Evolutionary conservation across 2,329 filamentous ascomycete species (phyloP).

Genomic region (Botrytis aclada): DNA sequence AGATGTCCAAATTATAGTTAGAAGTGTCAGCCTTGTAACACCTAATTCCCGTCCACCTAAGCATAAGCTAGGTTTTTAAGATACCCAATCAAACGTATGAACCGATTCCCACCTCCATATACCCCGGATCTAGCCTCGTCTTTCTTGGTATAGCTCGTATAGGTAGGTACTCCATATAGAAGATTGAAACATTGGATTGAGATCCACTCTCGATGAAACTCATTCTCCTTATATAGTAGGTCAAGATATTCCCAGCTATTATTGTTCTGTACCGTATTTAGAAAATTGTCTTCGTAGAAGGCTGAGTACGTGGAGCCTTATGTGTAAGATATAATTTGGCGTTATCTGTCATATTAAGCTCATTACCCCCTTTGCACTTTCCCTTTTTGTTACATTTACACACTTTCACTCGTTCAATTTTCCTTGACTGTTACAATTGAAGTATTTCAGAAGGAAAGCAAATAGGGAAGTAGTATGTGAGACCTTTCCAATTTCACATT

Average conservation of each 20-base stretch:
- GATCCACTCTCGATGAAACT: neutral
- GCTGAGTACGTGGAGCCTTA: slow-evolving; percentile 4
- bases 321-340: slow-evolving; percentile 10
- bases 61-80: neutral
- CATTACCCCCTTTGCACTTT: slow-evolving; percentile 11
- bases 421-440: neutral
- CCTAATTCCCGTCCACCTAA: neutral
- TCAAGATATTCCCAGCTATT: neutral
- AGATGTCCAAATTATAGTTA: slow-evolving; percentile 54
- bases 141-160: neutral
- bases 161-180: neutral
- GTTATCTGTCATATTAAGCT: slow-evolving; percentile 7
- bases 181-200: slow-evolving; percentile 7
- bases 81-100: slow-evolving; percentile 21
- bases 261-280: slow-evolving; percentile 1
- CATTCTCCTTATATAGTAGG: neutral
- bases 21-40: slow-evolving; percentile 16
- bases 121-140: slow-evolving; percentile 12
- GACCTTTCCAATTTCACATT: neutral
- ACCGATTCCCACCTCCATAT: neutral
- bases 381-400: neutral
- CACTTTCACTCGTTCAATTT: neutral
- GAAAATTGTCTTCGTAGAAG: neutral
- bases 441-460: neutral
- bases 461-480: slow-evolving; percentile 14